Evolutionary conservation across 148 eudicot genomes (phyloP), one percentile per base, ranked within the genome.

Genomic region (Silene latifolia): DNA sequence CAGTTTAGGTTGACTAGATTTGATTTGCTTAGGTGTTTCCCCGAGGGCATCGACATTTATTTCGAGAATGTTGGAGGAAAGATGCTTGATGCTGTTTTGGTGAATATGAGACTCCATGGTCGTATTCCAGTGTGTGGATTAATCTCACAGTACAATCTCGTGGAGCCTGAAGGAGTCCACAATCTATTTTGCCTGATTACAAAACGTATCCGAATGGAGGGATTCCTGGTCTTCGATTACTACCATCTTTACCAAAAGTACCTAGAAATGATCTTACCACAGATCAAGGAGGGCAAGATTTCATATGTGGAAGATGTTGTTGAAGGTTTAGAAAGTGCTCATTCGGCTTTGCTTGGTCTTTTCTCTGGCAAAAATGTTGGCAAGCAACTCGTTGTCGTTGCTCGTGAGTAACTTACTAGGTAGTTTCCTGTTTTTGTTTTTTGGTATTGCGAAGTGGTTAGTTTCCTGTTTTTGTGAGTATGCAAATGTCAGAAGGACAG

Each of bases 51-150:
- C 11, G 90, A 85, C 75, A 80, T 87, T 4, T 85, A 83, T 80
- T 85, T 83, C 32, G 88, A 85, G 77, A 88, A 83, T 47, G 90
- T 83, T 5, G 88, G 89, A 24, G 88, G 90, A 21, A 86, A 84
- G 72, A 86, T 88, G 89, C 82, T 88, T 11, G 87, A 88, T 53
- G 89, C 83, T 0, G 89, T 85, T 8, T 76, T 86, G 4, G 44
- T 65, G n/a, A 88, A 87, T 79, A 85, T 85, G 90, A 85, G 84
- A 25, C 29, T 47, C 42, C 79, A 71, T 21, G 90, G 90, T 0
- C 83, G 88, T 14, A 85, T 87, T 20, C 77, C 80, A 5, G 83
- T 76, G 0, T 87, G 90, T 69, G 90, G 88, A 3, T 72, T 83
- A 79, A 74, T 85, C 11, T 87, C 90, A 1, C 87, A 87, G 47